Conservation (phyloP, 2,329 filamentous ascomycete genomes). For the Colletotrichum tanaceti region DNA sequence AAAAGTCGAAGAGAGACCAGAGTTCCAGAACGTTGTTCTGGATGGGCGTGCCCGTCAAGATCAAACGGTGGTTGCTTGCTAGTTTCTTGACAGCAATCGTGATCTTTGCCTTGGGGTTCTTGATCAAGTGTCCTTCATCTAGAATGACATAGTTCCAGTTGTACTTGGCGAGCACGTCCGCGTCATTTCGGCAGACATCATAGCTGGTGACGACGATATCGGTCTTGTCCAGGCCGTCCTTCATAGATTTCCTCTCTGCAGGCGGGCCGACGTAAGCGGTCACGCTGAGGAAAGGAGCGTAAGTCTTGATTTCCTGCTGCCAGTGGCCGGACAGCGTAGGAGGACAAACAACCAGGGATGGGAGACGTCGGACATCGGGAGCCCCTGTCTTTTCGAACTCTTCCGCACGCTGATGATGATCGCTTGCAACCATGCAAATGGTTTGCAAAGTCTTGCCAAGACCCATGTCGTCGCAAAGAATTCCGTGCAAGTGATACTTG, state of each 20-base stretch:
- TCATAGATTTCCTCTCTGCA: slow-evolving; percentile 78
- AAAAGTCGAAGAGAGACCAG: slow-evolving; percentile 98
- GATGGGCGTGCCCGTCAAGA: slow-evolving; percentile 95
- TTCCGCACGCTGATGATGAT: slow-evolving; percentile 92
- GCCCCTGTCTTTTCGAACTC: slow-evolving; percentile 87
- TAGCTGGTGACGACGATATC: slow-evolving; percentile 98
- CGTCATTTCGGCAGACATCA: slow-evolving; percentile 96
- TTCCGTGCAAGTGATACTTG: slow-evolving; percentile 96
- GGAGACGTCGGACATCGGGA: slow-evolving; percentile 80
- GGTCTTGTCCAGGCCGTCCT: slow-evolving; percentile 76
- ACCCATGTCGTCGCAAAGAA: slow-evolving; percentile 99
- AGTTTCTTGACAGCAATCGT: slow-evolving; percentile 92
- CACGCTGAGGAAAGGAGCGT: slow-evolving; percentile 91
- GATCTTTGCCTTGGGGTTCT: slow-evolving; percentile 97
- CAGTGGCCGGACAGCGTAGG: slow-evolving; percentile 97
- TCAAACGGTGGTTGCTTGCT: slow-evolving; percentile 91
- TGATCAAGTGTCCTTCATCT: slow-evolving; percentile 97
- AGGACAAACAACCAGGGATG: slow-evolving; percentile 94
- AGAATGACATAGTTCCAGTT: slow-evolving; percentile 98
- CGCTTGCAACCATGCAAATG: slow-evolving; percentile 96
- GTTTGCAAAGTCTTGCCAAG: slow-evolving; percentile 98
- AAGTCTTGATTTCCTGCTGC: slow-evolving; percentile 97
- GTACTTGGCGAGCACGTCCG: slow-evolving; percentile 82
- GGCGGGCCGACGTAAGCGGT: slow-evolving; percentile 93
- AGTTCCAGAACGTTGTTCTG: slow-evolving; percentile 98